Base-by-base conservation (phyloP, 2,329 filamentous ascomycete species). In the Scortechinia acanthostroma region DNA sequence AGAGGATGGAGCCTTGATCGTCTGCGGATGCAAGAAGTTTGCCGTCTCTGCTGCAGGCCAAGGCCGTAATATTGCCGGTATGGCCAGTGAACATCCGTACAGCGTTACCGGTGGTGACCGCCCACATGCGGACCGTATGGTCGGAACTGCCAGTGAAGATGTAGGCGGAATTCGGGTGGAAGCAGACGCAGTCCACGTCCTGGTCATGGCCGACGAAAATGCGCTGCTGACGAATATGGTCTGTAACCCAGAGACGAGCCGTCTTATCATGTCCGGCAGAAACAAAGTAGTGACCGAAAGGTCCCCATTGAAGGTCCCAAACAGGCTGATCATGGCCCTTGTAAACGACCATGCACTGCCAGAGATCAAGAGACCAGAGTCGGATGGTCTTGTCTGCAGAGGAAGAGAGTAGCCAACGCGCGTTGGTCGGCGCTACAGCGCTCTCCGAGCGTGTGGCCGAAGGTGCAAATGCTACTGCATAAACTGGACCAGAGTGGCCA, bases 81-180 rank as follows among this genome's bases (percentile, higher is more conserved):
- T 83, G 80, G 2, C 80, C 79, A 0, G 79, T 83, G 60, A 83
- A 84, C 62, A 84, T 73, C 21, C 80, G 75, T 13, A 83, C 73
- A 2, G 76, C 70, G 50, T 72, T 76, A 40, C 80, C 80, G 23
- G 74, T 77, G 13, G 70, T 71, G 14, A 82, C 68, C 23, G 77
- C 70, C 79, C 80, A 84, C 79, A 84, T 83, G 23, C 80, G 71
- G 3, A 84, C 76, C 0, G 77, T 83, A 53, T 73, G 72, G 53
- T 84, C 80, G 42, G 66, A 72, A 43, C 76, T 77, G 23, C 71
- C 78, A 1, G 79, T 83, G 61, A 84, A 83, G 48, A 83, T 60
- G 53, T 84, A 84, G 3, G 75, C 73, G 21, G 74, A 76, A 57
- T 84, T 84, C 4, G 80, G 79, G 53, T 84, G 80, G 64, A 80